phyloP scores from a whole-genome alignment of 2,329 filamentous ascomycete species.

The Penicillium janthinellum region DNA sequence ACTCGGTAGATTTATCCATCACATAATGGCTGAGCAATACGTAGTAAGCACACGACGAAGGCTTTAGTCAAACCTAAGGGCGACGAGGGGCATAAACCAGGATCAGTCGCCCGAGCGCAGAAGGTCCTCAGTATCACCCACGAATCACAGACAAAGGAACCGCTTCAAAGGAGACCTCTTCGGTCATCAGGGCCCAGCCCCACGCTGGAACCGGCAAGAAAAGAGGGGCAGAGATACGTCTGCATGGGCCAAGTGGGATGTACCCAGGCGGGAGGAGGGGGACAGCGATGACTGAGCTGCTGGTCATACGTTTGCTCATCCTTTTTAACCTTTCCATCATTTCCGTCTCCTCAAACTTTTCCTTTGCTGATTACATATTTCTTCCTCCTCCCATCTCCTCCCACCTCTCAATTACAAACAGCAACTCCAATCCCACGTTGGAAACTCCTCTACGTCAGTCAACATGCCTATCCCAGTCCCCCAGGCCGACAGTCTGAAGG shows the following conservation, averaged over 20 bases:
- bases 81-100: background rate
- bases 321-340: background rate
- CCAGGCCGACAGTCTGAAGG: conserved; percentile 37
- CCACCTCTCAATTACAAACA: background rate
- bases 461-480: conserved; percentile 45
- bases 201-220: background rate
- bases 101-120: background rate
- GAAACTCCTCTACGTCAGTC: conserved; percentile 5
- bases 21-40: background rate
- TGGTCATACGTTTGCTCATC: background rate
- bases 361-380: background rate
- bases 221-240: background rate
- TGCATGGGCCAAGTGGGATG: background rate
- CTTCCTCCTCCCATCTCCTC: background rate
- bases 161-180: background rate
- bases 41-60: background rate
- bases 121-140: background rate
- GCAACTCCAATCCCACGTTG: background rate
- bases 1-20: background rate
- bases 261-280: background rate
- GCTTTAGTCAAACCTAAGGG: background rate
- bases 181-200: conserved; percentile 13
- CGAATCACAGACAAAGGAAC: conserved; percentile 2
- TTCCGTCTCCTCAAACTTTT: background rate
- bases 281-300: background rate